A percentile compares a stretch with the other conserved stretches of the same genome.
phyloP scores from a whole-genome alignment of 345 rosid species.

The Aethionema arabicum region DNA sequence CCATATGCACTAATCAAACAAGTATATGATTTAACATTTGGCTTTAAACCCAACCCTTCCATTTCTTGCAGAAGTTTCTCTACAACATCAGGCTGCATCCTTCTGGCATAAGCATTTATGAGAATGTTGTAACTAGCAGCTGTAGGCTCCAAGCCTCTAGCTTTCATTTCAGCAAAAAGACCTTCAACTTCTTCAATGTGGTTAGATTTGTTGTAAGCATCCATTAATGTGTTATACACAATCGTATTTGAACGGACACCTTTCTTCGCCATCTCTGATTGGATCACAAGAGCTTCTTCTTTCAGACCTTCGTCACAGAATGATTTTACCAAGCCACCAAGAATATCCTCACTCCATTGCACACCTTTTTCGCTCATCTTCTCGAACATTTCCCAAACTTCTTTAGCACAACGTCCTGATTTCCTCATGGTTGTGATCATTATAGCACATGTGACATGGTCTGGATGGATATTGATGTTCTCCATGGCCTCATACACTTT shows the following conservation, averaged over 20 bases:
- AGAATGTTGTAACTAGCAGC: conserved; percentile 65
- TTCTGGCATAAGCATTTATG: conserved; percentile 80
- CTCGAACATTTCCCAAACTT: conserved; percentile 73
- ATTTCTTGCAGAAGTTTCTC: conserved; percentile 66
- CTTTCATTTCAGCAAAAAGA: conserved; percentile 68
- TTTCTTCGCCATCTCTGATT: conserved; percentile 83
- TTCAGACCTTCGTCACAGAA: conserved; percentile 83
- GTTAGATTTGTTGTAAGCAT: conserved; percentile 69
- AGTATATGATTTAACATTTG: conserved; percentile 64
- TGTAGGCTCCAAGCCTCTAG: conserved; percentile 61
- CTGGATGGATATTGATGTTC: conserved; percentile 52
- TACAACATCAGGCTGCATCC: conserved; percentile 85
- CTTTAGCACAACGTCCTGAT: conserved; percentile 65
- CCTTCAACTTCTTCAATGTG: conserved; percentile 86
- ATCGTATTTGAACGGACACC: conserved; percentile 62
- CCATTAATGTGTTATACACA: conserved; percentile 77
- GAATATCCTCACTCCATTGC: conserved; percentile 65
- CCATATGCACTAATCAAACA: conserved; percentile 82
- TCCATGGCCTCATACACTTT: conserved; percentile 68
- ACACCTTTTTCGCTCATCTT: conserved; percentile 76
- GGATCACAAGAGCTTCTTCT: conserved; percentile 76
- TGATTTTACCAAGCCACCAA: conserved; percentile 69
- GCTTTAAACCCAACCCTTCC: conserved; percentile 63
- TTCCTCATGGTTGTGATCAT: conserved; percentile 76
- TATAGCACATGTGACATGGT: conserved; percentile 72